These are phyloP conservation scores for Pichia paraexigua DNA, from an alignment of 805 yeast species.

Conservation along the genomic window DNA sequence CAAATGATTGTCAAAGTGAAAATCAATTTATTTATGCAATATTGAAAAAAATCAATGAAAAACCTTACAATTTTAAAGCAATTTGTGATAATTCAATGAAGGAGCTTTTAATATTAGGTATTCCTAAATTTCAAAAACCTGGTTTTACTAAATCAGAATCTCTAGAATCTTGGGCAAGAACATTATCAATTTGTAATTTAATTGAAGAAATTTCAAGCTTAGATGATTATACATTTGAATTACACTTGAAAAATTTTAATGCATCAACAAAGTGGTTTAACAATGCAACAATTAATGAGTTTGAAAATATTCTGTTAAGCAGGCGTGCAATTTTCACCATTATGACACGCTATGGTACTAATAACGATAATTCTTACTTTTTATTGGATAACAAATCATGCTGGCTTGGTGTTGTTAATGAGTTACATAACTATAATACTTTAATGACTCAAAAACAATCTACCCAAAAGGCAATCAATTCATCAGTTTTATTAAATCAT, in stretches of 20 bases:
- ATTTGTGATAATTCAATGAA: slow-evolving; percentile 17
- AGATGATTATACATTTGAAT: slow-evolving; percentile 1
- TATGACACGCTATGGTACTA: neutral
- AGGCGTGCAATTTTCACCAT: slow-evolving; percentile 34
- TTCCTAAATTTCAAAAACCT: neutral
- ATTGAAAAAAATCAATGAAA: slow-evolving; percentile 39
- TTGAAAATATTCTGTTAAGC: slow-evolving; percentile 38
- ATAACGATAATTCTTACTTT: neutral
- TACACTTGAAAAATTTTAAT: slow-evolving; percentile 12
- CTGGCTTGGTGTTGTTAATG: slow-evolving; percentile 27
- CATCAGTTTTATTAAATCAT: slow-evolving; percentile 38
- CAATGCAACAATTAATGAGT: slow-evolving; percentile 26
- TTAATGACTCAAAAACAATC: slow-evolving; percentile 32
- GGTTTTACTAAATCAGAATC: slow-evolving; percentile 1
- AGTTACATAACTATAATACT: slow-evolving; percentile 35
- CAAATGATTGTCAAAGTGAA: slow-evolving; percentile 30
- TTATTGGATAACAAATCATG: neutral
- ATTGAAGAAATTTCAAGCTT: slow-evolving; percentile 15
- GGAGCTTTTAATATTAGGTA: neutral
- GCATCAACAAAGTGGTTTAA: slow-evolving; percentile 32
- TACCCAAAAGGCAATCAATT: slow-evolving; percentile 43
- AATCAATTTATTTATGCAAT: slow-evolving; percentile 45
- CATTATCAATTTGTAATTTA: slow-evolving; percentile 26
- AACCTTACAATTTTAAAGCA: slow-evolving; percentile 12
- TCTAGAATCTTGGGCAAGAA: slow-evolving; percentile 23